Percentiles rank a stretch among this genome's conserved stretches.
Evolutionary conservation across 805 yeast genomes (phyloP).

Genomic region (Yarrowia osloensis): DNA sequence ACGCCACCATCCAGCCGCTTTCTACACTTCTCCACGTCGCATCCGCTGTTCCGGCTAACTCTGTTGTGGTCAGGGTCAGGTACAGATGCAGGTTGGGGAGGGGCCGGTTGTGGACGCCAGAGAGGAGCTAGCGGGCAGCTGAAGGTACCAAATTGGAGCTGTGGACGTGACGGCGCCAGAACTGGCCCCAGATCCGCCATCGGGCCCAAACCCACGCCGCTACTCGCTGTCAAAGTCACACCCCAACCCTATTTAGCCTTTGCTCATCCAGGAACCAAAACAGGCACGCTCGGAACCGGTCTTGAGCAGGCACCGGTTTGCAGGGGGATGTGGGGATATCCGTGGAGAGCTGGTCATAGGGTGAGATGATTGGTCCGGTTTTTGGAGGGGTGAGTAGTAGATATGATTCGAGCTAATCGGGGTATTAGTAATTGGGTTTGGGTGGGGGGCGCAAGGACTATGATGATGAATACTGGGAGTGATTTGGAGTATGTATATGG

Average conservation of each 20-base stretch:
- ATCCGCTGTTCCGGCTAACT: not conserved
- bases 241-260: not conserved
- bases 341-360: not conserved
- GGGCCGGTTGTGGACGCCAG: not conserved
- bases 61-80: slow-evolving; percentile 8
- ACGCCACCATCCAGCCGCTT: no score
- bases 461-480: no score
- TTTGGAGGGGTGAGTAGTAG: no score
- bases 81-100: not conserved
- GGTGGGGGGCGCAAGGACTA: no score
- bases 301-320: not conserved
- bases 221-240: not conserved
- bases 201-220: not conserved
- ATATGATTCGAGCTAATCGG: no score
- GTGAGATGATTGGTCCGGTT: not conserved
- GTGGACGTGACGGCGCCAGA: not conserved
- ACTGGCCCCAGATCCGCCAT: not conserved
- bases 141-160: not conserved
- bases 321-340: not conserved
- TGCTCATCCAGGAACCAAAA: not conserved
- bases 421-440: not conserved
- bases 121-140: no score
- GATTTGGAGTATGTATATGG: no score
- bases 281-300: not conserved
- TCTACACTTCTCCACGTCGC: not conserved